Conservation (phyloP, 2,329 filamentous ascomycete species). For the Paradendryphiella salina region DNA sequence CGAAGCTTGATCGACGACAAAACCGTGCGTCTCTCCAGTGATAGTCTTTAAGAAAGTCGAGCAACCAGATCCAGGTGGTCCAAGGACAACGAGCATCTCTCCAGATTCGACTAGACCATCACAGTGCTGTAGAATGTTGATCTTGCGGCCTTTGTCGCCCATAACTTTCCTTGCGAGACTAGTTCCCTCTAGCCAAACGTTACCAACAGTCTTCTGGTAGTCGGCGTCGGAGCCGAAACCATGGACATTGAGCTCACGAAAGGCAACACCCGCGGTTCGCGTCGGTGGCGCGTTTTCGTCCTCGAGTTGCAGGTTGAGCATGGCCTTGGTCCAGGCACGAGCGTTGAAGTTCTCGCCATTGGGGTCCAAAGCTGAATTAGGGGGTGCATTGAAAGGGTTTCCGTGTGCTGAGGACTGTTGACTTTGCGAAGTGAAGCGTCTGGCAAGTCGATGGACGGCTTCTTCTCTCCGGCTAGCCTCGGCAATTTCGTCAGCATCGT, state of each 20-base stretch:
- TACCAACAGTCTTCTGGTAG: slow-evolving; percentile 57
- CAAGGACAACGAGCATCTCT: slow-evolving; percentile 76
- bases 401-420: slow-evolving; percentile 45
- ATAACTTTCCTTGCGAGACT: slow-evolving; percentile 45
- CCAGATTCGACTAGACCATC: slow-evolving; percentile 70
- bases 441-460: slow-evolving; percentile 49
- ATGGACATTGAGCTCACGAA: slow-evolving; percentile 53
- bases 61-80: slow-evolving; percentile 70
- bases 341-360: slow-evolving; percentile 53
- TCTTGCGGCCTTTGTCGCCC: slow-evolving; percentile 44
- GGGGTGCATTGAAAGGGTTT: slow-evolving; percentile 46
- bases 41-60: slow-evolving; percentile 85
- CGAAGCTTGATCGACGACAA: slow-evolving; percentile 69
- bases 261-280: slow-evolving; percentile 54
- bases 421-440: slow-evolving; percentile 48
- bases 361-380: slow-evolving; percentile 53
- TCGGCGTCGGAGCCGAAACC: slow-evolving; percentile 55
- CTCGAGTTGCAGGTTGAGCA: slow-evolving; percentile 52
- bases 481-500: slow-evolving; percentile 24
- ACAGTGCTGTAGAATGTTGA: slow-evolving; percentile 69
- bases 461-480: slow-evolving; percentile 38
- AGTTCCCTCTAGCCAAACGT: slow-evolving; percentile 50
- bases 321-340: slow-evolving; percentile 54
- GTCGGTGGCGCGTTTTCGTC: slow-evolving; percentile 49
- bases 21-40: slow-evolving; percentile 79